Evolutionary conservation across 768 basidiomycete species (phyloP).

Genomic region (Boletus fagicola): DNA sequence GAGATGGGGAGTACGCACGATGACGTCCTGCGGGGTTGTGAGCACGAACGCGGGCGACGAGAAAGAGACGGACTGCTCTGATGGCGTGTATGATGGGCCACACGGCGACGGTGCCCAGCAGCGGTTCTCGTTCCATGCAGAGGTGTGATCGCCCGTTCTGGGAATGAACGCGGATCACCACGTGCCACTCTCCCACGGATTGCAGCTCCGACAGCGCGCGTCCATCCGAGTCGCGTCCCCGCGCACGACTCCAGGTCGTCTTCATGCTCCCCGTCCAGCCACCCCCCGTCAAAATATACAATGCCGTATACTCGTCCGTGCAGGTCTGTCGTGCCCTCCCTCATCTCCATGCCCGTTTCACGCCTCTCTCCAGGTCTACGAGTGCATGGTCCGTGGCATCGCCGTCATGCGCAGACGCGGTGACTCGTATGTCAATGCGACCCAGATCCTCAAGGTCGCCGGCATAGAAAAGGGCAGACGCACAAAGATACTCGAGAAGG

Average conservation of each 20-base stretch:
- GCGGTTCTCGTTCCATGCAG: slow-evolving; percentile 36
- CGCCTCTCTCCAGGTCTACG: slow-evolving; percentile 65
- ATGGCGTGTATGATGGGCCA: slow-evolving; percentile 85
- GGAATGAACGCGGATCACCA: not conserved
- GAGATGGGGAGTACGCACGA: slow-evolving; percentile 37
- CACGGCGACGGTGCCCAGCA: slow-evolving; percentile 57
- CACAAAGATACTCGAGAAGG: slow-evolving; percentile 96
- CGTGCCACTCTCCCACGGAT: slow-evolving; percentile 21
- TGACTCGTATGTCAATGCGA: slow-evolving; percentile 97
- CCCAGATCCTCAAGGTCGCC: slow-evolving; percentile 98
- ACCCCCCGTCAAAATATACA: slow-evolving; percentile 80
- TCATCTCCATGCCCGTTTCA: not conserved
- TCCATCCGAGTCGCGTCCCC: slow-evolving; percentile 31
- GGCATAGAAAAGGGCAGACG: slow-evolving; percentile 96
- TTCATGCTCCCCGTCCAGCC: slow-evolving; percentile 38
- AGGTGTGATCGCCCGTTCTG: not conserved
- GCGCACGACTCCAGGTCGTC: slow-evolving; percentile 21
- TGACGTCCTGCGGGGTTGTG: slow-evolving; percentile 51
- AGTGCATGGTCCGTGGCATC: slow-evolving; percentile 97
- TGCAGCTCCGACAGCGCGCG: slow-evolving; percentile 36
- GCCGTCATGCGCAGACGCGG: slow-evolving; percentile 96
- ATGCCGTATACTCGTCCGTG: slow-evolving; percentile 89
- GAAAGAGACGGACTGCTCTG: slow-evolving; percentile 42
- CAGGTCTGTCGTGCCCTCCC: slow-evolving; percentile 47
- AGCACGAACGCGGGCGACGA: slow-evolving; percentile 12